These are phyloP conservation scores for Westerdykella aurantiaca DNA, from an alignment of 2,329 filamentous ascomycete species.

Conservation along the genomic window DNA sequence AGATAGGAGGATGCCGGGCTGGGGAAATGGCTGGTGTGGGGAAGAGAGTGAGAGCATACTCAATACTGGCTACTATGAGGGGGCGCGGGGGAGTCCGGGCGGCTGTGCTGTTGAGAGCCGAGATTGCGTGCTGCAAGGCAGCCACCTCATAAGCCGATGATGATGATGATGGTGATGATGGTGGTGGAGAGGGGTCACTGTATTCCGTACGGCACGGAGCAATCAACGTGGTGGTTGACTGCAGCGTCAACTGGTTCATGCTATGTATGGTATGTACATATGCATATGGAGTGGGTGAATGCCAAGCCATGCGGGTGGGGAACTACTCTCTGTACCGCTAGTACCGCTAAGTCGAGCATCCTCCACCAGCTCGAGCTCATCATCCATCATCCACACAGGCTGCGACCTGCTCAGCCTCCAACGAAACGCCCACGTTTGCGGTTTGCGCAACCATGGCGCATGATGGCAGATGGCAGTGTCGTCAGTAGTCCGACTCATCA, in stretches of 20 bases:
- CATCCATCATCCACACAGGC: not conserved
- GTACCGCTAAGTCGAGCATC: not conserved
- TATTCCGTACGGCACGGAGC: too few species aligned
- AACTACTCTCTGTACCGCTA: not conserved
- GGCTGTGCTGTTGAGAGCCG: slow-evolving; percentile 12
- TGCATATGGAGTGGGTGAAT: not conserved
- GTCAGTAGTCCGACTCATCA: slow-evolving; percentile 14
- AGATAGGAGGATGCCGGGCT: slow-evolving; percentile 15
- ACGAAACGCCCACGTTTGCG: slow-evolving; percentile 27
- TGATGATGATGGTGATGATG: too few species aligned
- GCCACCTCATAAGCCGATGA: slow-evolving; percentile 12
- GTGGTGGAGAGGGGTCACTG: too few species aligned
- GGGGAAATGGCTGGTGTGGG: slow-evolving; percentile 6
- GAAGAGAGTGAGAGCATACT: not conserved
- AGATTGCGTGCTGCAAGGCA: slow-evolving; percentile 17
- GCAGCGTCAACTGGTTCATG: not conserved
- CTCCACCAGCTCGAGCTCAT: not conserved
- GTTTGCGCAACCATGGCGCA: slow-evolving; percentile 19
- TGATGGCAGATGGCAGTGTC: slow-evolving; percentile 25
- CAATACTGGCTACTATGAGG: slow-evolving; percentile 5
- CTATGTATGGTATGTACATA: not conserved
- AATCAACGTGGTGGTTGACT: not conserved
- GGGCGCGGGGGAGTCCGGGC: slow-evolving; percentile 20
- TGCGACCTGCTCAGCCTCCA: slow-evolving; percentile 22
- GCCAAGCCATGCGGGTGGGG: not conserved